Evolutionary conservation across 2,329 filamentous ascomycete genomes (phyloP), one percentile per base, ranked within the genome.

Genomic region (Alternaria postmessia): DNA sequence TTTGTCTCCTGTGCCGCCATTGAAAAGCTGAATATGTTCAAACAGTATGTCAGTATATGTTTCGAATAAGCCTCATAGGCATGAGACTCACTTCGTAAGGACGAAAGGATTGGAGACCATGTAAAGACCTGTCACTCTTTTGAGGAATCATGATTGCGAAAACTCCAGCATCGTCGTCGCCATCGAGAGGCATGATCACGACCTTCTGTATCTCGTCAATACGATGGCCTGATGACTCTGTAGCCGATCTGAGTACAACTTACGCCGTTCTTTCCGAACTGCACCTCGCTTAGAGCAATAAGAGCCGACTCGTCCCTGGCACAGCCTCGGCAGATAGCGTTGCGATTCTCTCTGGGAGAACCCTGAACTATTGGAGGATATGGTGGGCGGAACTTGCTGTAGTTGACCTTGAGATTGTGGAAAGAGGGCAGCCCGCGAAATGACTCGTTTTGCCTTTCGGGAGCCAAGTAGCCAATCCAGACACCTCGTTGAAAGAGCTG

Each of bases 321-420:
- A 28, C 71, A 74, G 11, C 64, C 67, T 18, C 67, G 66, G 38
- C 67, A 74, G 6, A 67, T 56, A n/a, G 65, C 68, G 30, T 62
- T 22, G 24, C 65, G 62, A 22, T 58, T 60, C 7, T 53, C 47
- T 7, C 48, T 42, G 7, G 46, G 30, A 11, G 26, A 28, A n/a
- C 64, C 59, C 14, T 20, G 6, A 11, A 46, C 54, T 8, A 34
- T 24, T 4, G 57, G 57, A 18, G 68, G 67, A 32, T 51, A 60
- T 18, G 65, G 62, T 11, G 46, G 30, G 5, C 8, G 61, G 18
- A 64, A 54, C 7, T 54, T 51, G 6, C 36, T 44, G 42, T 11
- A 61, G 24, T 71, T 70, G 3, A 8, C 14, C 28, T 61, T 65
- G 1, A 71, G 52, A 9, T 55, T 12, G 14, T 32, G 46, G 46